These are phyloP conservation scores for Peronosclerospora sorghi DNA, from an alignment of 352 stramenopile genomes.

Conservation along the genomic window DNA sequence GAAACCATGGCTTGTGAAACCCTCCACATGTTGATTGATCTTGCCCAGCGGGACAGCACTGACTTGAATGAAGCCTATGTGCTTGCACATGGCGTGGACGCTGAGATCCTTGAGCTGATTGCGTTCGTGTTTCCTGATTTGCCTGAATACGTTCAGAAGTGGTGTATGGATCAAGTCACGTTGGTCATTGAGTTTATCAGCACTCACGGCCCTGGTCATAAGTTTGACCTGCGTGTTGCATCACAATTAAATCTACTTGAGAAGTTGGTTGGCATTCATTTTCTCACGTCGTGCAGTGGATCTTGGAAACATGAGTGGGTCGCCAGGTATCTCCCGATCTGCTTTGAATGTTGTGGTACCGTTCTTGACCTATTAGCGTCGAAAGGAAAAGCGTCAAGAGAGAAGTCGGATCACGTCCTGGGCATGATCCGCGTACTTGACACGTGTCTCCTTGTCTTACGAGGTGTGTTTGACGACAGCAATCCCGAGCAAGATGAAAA, in stretches of 20 bases:
- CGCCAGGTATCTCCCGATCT: conserved; percentile 45
- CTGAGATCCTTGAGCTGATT: conserved; percentile 31
- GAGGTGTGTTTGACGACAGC: conserved; percentile 46
- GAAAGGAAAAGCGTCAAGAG: conserved; percentile 2
- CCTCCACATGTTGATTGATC: conserved; percentile 27
- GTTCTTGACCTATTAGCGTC: conserved; percentile 37
- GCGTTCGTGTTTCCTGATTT: conserved; percentile 36
- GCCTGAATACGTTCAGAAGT: conserved; percentile 22
- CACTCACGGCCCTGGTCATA: conserved; percentile 39
- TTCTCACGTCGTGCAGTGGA: conserved; percentile 32
- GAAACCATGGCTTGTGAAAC: conserved; percentile 15
- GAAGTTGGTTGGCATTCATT: conserved; percentile 22
- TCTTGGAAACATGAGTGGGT: conserved; percentile 47
- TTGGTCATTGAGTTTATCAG: conserved; percentile 36
- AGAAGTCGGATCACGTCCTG: conserved; percentile 10
- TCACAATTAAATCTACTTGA: conserved; percentile 39
- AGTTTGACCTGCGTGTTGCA: conserved; percentile 24
- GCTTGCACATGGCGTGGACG: conserved; percentile 21
- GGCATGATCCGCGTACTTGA: conserved; percentile 54
- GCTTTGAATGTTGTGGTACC: conserved; percentile 56
- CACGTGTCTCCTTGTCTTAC: conserved; percentile 39
- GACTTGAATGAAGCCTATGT: conserved; percentile 2
- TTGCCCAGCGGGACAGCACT: conserved; percentile 21
- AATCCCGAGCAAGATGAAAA: conserved; percentile 19
- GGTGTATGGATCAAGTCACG: conserved; percentile 36